These are phyloP conservation scores for Exophiala bonariae DNA, from an alignment of 2,329 filamentous ascomycete species.

Conservation along the genomic window DNA sequence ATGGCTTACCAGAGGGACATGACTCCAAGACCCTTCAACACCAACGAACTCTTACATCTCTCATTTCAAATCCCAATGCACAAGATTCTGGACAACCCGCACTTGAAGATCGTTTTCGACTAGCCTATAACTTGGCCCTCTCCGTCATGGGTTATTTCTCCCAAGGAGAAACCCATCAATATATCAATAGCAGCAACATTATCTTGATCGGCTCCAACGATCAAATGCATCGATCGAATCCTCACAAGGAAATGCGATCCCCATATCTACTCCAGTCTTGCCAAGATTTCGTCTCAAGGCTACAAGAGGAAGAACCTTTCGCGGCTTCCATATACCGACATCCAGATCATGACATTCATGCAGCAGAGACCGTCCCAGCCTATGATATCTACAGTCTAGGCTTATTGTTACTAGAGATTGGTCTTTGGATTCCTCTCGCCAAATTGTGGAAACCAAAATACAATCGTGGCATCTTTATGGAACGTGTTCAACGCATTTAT, in stretches of 20 bases:
- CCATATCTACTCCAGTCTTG: slow-evolving; percentile 27
- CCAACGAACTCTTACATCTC: slow-evolving; percentile 25
- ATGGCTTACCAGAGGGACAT: slow-evolving; percentile 25
- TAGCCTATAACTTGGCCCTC: slow-evolving; percentile 60
- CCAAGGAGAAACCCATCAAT: slow-evolving; percentile 59
- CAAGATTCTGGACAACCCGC: slow-evolving; percentile 42
- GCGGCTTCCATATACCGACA: slow-evolving; percentile 62
- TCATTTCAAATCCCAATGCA: slow-evolving; percentile 25
- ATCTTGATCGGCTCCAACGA: slow-evolving; percentile 49
- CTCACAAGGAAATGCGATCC: slow-evolving; percentile 32
- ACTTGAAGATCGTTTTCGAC: slow-evolving; percentile 61
- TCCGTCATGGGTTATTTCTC: slow-evolving; percentile 59
- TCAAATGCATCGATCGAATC: slow-evolving; percentile 31
- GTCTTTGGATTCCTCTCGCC: slow-evolving; percentile 62
- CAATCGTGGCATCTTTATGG: slow-evolving; percentile 61
- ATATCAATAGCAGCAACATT: slow-evolving; percentile 66
- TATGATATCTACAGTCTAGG: slow-evolving; percentile 64
- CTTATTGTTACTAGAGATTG: slow-evolving; percentile 62
- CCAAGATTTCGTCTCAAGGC: slow-evolving; percentile 24
- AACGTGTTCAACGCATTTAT: slow-evolving; percentile 63
- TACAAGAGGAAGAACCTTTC: slow-evolving; percentile 36
- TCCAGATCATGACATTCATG: slow-evolving; percentile 41
- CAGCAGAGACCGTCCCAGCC: slow-evolving; percentile 28
- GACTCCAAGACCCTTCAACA: slow-evolving; percentile 22
- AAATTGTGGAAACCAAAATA: slow-evolving; percentile 67